A percentile compares a stretch with the other conserved stretches of the same genome.
Conservation (phyloP, 805 yeast genomes). For the Cyberlindnera mississippiensis region DNA sequence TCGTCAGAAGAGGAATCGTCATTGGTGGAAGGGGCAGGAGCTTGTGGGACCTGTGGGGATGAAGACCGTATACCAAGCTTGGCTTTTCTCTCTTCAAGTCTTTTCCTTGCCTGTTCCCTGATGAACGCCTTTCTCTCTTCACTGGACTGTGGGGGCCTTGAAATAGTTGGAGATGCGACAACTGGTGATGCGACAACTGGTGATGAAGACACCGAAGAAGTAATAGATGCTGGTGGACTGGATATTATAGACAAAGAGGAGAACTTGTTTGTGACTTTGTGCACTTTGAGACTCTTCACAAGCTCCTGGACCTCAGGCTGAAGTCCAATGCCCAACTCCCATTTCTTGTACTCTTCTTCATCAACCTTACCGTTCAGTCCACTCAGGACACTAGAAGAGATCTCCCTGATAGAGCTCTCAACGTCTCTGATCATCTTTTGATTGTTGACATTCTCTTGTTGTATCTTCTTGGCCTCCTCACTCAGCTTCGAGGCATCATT, state of each 20-base stretch:
- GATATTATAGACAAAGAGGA: slow-evolving; percentile 10
- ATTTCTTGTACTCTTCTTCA: slow-evolving; percentile 45
- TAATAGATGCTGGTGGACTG: not conserved
- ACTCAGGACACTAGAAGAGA: slow-evolving; percentile 40
- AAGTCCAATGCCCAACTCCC: slow-evolving; percentile 82
- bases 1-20: slow-evolving; percentile 26
- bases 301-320: slow-evolving; percentile 40
- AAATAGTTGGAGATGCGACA: slow-evolving; percentile 6
- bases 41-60: too few relatives aligned
- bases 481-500: slow-evolving; percentile 37
- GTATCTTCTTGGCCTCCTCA: slow-evolving; percentile 47
- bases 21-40: slow-evolving; percentile 2
- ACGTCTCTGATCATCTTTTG: slow-evolving; percentile 63
- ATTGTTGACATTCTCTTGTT: slow-evolving; percentile 51
- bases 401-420: slow-evolving; percentile 62
- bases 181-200: slow-evolving; percentile 9
- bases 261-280: slow-evolving; percentile 20
- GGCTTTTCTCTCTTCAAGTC: slow-evolving; percentile 72
- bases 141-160: slow-evolving; percentile 31
- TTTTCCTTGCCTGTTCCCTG: slow-evolving; percentile 73
- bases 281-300: slow-evolving; percentile 22
- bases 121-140: slow-evolving; percentile 73
- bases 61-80: slow-evolving; percentile 55
- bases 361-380: slow-evolving; percentile 21
- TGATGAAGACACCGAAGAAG: slow-evolving; percentile 3